Evolutionary conservation across 768 basidiomycete genomes (phyloP).

Genomic region (Ramaria rubella): DNA sequence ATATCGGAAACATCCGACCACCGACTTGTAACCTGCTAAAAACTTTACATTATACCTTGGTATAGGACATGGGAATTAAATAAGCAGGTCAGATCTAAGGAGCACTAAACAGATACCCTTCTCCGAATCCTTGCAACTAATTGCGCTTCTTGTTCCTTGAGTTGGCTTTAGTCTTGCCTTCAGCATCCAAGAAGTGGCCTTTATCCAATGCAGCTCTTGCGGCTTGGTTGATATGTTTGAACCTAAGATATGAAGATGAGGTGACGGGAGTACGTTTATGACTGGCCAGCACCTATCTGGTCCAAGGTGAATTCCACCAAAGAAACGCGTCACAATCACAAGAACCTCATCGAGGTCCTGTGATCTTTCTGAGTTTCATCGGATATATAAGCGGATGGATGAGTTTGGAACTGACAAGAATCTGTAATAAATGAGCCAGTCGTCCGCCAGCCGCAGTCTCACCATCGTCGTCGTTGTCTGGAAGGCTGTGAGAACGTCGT

Average conservation of each 20-base stretch:
- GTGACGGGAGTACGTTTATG: background rate
- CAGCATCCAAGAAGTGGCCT: slow-evolving; percentile 73
- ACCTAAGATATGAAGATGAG: slow-evolving; percentile 16
- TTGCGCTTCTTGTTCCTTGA: background rate
- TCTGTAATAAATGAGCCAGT: slow-evolving; percentile 84
- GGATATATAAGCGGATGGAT: background rate
- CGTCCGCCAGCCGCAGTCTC: slow-evolving; percentile 91
- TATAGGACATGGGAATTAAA: too few relatives aligned
- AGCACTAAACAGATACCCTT: background rate
- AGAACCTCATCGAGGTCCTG: slow-evolving; percentile 80
- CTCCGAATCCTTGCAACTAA: background rate
- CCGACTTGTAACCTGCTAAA: too few relatives aligned
- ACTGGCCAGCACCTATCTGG: slow-evolving; percentile 68
- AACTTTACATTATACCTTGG: too few relatives aligned
- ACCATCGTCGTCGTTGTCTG: slow-evolving; percentile 93
- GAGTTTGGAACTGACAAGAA: slow-evolving; percentile 52
- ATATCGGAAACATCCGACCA: too few relatives aligned
- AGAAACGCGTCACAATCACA: slow-evolving; percentile 90
- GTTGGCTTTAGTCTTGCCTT: background rate
- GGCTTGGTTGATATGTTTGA: slow-evolving; percentile 87
- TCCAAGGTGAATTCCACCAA: slow-evolving; percentile 86
- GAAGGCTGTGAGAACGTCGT: background rate
- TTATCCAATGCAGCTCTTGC: slow-evolving; percentile 85
- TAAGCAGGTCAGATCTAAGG: background rate
- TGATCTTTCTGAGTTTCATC: slow-evolving; percentile 1